Conservation (phyloP, 2,329 filamentous ascomycete genomes). For the Alternaria arbusti region DNA sequence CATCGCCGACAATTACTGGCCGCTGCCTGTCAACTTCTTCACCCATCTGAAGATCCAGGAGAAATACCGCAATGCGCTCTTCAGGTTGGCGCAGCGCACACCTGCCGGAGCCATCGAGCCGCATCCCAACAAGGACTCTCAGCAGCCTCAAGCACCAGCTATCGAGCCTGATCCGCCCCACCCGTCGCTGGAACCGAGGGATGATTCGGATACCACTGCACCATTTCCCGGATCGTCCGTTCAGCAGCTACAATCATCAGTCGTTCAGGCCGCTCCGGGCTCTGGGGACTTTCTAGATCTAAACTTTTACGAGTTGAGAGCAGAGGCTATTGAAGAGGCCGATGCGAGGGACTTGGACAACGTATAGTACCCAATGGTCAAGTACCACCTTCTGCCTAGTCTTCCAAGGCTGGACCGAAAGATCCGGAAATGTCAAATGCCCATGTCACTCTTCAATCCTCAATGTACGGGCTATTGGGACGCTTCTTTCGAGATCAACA, state of each 20-base stretch:
- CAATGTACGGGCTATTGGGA: background rate
- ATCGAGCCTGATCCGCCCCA: background rate
- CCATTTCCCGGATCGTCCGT: background rate
- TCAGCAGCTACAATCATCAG: background rate
- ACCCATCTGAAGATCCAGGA: constrained; percentile 19
- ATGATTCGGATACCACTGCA: background rate
- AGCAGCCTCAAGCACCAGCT: background rate
- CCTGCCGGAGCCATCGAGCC: background rate
- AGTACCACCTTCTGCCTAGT: background rate
- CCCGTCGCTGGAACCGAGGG: background rate
- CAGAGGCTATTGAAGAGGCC: background rate
- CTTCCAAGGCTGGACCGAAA: background rate
- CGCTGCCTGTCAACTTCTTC: constrained; percentile 9
- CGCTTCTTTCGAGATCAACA: background rate
- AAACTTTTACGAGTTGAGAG: background rate
- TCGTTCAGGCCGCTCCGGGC: background rate
- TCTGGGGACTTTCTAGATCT: background rate
- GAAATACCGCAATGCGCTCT: constrained; percentile 20
- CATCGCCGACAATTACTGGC: constrained; percentile 27
- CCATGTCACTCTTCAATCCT: background rate
- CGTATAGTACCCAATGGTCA: background rate
- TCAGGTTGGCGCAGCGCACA: background rate
- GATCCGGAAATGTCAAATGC: background rate
- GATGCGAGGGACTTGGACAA: background rate
- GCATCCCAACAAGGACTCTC: background rate